phyloP scores from a whole-genome alignment of 176 grass and related monocot species.

The Thinopyrum elongatum region DNA sequence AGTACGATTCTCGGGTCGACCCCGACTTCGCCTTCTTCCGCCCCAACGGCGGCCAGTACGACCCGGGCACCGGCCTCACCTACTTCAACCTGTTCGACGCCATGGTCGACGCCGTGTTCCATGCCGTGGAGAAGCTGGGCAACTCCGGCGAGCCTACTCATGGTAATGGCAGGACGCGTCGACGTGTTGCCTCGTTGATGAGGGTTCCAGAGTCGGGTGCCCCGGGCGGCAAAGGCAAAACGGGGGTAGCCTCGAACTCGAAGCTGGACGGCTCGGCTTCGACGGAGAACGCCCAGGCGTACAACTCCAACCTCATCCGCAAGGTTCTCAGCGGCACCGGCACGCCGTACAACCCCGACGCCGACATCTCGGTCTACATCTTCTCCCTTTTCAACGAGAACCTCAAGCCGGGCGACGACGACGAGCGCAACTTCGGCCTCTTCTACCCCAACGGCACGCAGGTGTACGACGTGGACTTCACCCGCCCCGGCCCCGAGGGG shows the following conservation, averaged over 20 bases:
- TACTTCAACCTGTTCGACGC: slow-evolving; percentile 74
- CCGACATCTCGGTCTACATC: slow-evolving; percentile 49
- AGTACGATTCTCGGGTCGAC: not conserved
- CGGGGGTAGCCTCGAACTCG: not conserved
- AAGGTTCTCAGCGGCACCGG: slow-evolving; percentile 46
- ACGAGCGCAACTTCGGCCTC: slow-evolving; percentile 64
- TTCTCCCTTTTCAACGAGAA: slow-evolving; percentile 84
- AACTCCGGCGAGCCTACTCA: not conserved
- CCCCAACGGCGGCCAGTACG: slow-evolving; percentile 33
- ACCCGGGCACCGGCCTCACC: slow-evolving; percentile 27
- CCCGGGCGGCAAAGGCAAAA: not conserved
- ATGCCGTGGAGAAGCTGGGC: slow-evolving; percentile 34
- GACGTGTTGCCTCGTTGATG: not conserved
- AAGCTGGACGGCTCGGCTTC: no score
- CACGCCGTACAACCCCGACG: slow-evolving; percentile 41
- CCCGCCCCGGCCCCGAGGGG: not conserved
- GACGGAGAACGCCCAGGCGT: slow-evolving; percentile 35
- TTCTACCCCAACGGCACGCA: slow-evolving; percentile 57
- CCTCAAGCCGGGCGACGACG: slow-evolving; percentile 40
- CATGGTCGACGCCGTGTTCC: slow-evolving; percentile 48
- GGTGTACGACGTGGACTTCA: slow-evolving; percentile 61
- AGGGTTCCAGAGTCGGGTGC: not conserved
- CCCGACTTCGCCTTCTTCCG: slow-evolving; percentile 55
- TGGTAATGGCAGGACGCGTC: not conserved
- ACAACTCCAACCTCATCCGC: slow-evolving; percentile 54